Percentiles rank a stretch among this genome's conserved stretches.
Evolutionary conservation across 352 stramenopile species (phyloP).

Genomic region (Peronosclerospora sorghi): DNA sequence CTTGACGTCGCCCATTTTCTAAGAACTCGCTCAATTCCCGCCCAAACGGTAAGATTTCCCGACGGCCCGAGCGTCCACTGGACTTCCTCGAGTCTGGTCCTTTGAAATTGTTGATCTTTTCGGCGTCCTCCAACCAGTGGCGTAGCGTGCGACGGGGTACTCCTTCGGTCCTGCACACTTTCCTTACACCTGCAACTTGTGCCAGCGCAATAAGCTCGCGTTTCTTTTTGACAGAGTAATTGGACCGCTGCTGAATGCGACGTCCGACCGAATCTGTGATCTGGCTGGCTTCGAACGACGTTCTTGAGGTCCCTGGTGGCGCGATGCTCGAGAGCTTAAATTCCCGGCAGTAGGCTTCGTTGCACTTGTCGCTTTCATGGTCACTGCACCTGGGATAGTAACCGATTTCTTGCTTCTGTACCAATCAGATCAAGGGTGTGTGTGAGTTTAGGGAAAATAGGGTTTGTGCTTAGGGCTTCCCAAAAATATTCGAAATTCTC

Average conservation of each 20-base stretch:
- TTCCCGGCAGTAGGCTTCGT: conserved; percentile 2
- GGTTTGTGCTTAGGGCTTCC: too few relatives aligned
- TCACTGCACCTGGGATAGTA: too few relatives aligned
- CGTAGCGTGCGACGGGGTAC: conserved; percentile 27
- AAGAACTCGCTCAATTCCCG: conserved; percentile 21
- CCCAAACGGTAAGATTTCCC: conserved; percentile 28
- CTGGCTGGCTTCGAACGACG: conserved; percentile 1
- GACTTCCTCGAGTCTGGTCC: conserved; percentile 28
- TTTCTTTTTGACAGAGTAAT: conserved; percentile 38
- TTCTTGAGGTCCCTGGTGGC: conserved; percentile 3
- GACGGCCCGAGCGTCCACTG: conserved; percentile 27
- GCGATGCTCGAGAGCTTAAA: conserved; percentile 1
- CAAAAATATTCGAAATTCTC: too few relatives aligned
- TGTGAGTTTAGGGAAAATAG: too few relatives aligned
- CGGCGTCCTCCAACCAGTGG: conserved; percentile 31
- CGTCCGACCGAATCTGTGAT: conserved; percentile 6
- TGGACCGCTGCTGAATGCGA: conserved; percentile 17
- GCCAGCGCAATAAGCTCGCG: conserved; percentile 32
- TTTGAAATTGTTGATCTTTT: conserved; percentile 34
- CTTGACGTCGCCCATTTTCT: conserved; percentile 11
- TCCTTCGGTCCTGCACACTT: conserved; percentile 28
- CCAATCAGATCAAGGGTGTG: too few relatives aligned
- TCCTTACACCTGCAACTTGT: conserved; percentile 21
- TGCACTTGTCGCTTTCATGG: conserved; percentile 13
- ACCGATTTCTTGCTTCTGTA: too few relatives aligned